Evolutionary conservation across 1,284 basidiomycete species (phyloP).

Genomic region (Entoloma clypeatum): DNA sequence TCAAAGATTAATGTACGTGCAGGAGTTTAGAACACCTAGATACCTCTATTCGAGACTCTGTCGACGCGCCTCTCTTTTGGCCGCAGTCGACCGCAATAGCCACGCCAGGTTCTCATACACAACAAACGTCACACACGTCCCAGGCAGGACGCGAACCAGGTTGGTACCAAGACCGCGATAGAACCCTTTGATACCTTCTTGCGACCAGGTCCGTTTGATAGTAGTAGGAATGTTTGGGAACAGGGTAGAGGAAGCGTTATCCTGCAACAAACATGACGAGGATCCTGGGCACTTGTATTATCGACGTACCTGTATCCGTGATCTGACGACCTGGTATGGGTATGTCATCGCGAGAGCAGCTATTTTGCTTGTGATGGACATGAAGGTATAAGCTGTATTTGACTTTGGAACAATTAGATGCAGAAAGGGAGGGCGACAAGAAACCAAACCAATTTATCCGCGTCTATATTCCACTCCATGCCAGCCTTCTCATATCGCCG

Average conservation of each 20-base stretch:
- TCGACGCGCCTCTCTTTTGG: conserved; percentile 30
- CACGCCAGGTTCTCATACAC: conserved; percentile 96
- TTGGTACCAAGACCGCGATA: conserved; percentile 97
- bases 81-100: conserved; percentile 66
- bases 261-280: conserved; percentile 39
- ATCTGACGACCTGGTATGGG: conserved; percentile 96
- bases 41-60: conserved; percentile 7
- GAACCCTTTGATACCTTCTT: conserved; percentile 84
- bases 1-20: conserved; percentile 9
- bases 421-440: conserved; percentile 1
- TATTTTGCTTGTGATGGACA: conserved; percentile 90
- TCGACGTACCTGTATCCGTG: conserved; percentile 79
- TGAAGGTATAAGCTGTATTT: conserved; percentile 88
- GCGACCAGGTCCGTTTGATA: conserved; percentile 74
- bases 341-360: conserved; percentile 86
- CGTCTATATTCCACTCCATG: conserved; percentile 60
- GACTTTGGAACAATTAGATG: conserved; percentile 47
- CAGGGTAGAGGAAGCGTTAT: conserved; percentile 55
- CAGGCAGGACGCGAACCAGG: conserved; percentile 91
- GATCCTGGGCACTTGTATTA: not conserved
- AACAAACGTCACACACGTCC: conserved; percentile 97
- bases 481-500: conserved; percentile 57
- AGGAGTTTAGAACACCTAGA: not conserved
- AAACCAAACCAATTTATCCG: conserved; percentile 78
- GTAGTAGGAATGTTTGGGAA: conserved; percentile 84